Conservation (phyloP, 768 basidiomycete species). For the Peribolospora baueri region DNA sequence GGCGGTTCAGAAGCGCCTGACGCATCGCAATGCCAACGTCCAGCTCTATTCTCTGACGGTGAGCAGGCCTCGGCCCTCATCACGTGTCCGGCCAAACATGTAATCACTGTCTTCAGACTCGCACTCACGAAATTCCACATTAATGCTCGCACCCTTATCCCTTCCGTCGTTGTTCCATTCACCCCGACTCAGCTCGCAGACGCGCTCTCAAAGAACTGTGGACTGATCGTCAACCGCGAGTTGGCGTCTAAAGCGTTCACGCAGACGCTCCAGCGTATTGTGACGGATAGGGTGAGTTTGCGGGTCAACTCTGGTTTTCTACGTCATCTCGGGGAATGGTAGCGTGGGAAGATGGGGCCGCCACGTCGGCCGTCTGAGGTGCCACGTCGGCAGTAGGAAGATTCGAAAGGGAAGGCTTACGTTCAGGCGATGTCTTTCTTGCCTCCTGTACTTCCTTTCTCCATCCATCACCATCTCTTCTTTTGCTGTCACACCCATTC, state of each 20-base stretch:
- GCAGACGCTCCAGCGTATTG: constrained; percentile 56
- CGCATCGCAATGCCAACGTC: constrained; percentile 87
- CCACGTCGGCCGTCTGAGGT: too few species aligned
- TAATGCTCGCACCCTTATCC: background rate
- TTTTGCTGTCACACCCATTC: background rate
- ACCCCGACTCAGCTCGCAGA: constrained; percentile 36
- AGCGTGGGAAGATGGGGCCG: too few species aligned
- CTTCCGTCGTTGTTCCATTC: background rate
- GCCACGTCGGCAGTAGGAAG: too few species aligned
- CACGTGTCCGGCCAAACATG: background rate
- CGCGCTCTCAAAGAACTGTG: constrained; percentile 75
- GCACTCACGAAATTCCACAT: background rate
- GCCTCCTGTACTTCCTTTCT: background rate
- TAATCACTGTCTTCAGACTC: too few species aligned
- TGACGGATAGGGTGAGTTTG: constrained; percentile 51
- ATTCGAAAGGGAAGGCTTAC: too few species aligned
- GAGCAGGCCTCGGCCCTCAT: constrained; percentile 1
- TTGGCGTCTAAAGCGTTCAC: constrained; percentile 78
- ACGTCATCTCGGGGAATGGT: background rate
- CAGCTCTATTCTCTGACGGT: constrained; percentile 72
- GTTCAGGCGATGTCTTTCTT: background rate
- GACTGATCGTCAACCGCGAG: constrained; percentile 54
- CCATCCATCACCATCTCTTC: background rate
- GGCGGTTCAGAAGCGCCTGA: constrained; percentile 63
- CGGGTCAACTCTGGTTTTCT: background rate